phyloP scores from a whole-genome alignment of 352 stramenopile species.

The Pythium phragmiticola region DNA sequence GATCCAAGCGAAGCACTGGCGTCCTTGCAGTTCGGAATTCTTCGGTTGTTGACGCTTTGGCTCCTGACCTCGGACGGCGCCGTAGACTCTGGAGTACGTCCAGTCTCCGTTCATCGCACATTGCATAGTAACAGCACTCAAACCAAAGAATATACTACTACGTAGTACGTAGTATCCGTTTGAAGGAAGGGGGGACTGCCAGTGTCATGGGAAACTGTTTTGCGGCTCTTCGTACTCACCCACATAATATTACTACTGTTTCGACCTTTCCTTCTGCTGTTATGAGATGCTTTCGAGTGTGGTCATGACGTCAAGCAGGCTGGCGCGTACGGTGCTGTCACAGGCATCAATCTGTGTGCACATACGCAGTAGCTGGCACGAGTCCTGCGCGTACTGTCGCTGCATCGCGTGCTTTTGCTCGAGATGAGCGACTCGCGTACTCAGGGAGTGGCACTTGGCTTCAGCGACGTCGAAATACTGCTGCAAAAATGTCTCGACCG shows the following conservation, averaged over 20 bases:
- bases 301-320: constrained; percentile 35
- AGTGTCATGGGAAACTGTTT: too few relatives aligned
- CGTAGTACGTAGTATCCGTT: too few relatives aligned
- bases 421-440: constrained; percentile 32
- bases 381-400: constrained; percentile 34
- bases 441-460: constrained; percentile 42
- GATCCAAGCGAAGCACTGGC: too few relatives aligned
- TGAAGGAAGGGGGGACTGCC: too few relatives aligned
- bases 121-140: too few relatives aligned
- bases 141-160: too few relatives aligned
- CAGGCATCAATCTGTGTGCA: constrained; percentile 35
- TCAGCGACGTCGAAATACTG: constrained; percentile 48
- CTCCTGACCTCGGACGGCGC: too few relatives aligned
- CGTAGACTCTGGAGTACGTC: too few relatives aligned
- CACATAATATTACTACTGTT: not conserved
- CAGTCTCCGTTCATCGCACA: too few relatives aligned
- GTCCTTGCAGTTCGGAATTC: too few relatives aligned
- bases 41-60: too few relatives aligned
- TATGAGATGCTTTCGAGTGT: constrained; percentile 28
- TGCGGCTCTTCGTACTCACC: not conserved
- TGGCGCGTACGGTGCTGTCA: constrained; percentile 33
- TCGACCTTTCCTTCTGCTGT: not conserved
- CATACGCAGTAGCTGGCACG: constrained; percentile 30
- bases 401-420: constrained; percentile 28
- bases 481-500: constrained; percentile 45